Base-by-base conservation (phyloP, 2,329 filamentous ascomycete species). In the Penicillium sp. region DNA sequence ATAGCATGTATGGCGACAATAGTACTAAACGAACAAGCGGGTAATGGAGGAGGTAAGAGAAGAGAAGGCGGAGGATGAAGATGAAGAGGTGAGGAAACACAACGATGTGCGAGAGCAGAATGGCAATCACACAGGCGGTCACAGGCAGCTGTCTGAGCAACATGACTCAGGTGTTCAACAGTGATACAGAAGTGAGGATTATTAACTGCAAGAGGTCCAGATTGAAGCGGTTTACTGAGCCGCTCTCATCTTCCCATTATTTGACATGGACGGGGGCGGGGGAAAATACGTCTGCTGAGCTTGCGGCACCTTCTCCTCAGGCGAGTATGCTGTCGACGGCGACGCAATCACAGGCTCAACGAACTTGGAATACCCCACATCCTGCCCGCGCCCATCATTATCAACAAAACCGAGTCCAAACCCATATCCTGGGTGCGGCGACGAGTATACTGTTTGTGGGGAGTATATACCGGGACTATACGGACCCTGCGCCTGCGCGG, bases 301-400 rank as follows among this genome's bases (percentile, higher is more conserved):
- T 30, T 56, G 56, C 35, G 63, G 58, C 23, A 29, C 45, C 44
- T 66, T 66, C 45, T 64, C 59, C 21, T 62, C 58, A 2, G 61
- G 63, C 15, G 63, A 62, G 11, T 62, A 55, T 35, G 41, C 60
- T 15, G 52, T 51, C 31, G 47, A 49, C 6, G 60, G 53, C 21
- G 56, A 56, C 7, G 57, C 31, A 44, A 63, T 58, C 26, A 64
- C 64, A 17, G 59, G 63, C 54, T 63, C 64, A 8, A 41, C 55
- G 3, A 58, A 29, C 26, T 62, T 66, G 1, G 58, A 58, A n/a
- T 62, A 62, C 23, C 62, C 64, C 5, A 64, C 50, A n/a, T 60
- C 50, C n/a, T 73, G 72, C 1, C 58, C 60, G 21, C 69, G 68
- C 1, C 71, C 73, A 51, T 75, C 69, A 26, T 63, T 69, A 45